Percentiles rank a stretch among this genome's conserved stretches.
These are phyloP conservation scores for Backusella westeae DNA, from an alignment of 192 early-diverging fungal genomes.

Conservation along the genomic window DNA sequence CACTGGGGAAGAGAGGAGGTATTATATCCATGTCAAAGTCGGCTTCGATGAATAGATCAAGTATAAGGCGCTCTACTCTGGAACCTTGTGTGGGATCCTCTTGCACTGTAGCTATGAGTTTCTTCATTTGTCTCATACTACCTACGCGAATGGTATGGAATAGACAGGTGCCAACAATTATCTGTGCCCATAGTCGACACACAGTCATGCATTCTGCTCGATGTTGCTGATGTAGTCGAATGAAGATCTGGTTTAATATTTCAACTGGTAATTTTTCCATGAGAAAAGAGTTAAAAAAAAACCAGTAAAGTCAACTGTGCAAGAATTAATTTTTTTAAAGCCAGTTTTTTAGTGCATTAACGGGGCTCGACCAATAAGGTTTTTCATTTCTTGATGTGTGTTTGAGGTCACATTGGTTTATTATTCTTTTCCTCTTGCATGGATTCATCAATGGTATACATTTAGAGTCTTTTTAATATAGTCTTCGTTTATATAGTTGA, in stretches of 20 bases:
- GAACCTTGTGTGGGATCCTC: background rate
- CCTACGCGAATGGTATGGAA: background rate
- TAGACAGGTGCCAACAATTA: background rate
- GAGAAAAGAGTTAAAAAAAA: background rate
- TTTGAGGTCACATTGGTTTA: background rate
- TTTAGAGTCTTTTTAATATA: background rate
- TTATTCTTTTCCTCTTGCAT: background rate
- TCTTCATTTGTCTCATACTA: background rate
- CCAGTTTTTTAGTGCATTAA: background rate
- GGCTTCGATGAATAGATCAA: background rate
- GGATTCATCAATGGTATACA: background rate
- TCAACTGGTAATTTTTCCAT: background rate
- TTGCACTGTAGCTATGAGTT: background rate
- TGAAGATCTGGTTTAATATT: background rate
- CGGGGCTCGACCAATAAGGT: background rate
- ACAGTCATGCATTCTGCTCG: background rate
- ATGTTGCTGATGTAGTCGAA: background rate
- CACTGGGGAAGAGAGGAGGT: background rate
- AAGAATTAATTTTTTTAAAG: background rate
- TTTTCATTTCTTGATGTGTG: background rate
- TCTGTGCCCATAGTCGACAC: background rate
- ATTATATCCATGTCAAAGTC: background rate
- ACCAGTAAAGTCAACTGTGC: no score
- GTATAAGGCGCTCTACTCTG: background rate
- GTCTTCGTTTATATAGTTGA: background rate